phyloP scores from a whole-genome alignment of 257 asterid genomes.

The Euphrasia confusa region DNA sequence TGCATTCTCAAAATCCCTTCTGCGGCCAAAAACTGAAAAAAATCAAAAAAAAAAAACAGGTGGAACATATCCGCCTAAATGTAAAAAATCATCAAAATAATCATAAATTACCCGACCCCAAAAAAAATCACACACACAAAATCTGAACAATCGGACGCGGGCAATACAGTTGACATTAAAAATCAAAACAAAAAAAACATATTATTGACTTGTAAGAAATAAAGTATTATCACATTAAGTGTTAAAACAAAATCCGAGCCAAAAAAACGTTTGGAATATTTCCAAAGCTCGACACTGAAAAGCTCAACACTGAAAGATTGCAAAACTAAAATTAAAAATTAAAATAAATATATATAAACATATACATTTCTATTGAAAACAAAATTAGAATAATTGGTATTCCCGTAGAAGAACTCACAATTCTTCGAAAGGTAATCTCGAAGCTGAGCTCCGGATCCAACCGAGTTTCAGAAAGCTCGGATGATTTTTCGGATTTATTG shows the following conservation, averaged over 20 bases:
- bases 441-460: constrained; percentile 79
- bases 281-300: neutral
- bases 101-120: too few relatives aligned
- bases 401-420: constrained; percentile 49
- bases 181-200: too few relatives aligned
- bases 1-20: too few relatives aligned
- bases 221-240: neutral
- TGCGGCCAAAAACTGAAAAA: too few relatives aligned
- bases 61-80: too few relatives aligned
- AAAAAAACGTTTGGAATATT: neutral
- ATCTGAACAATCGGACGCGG: too few relatives aligned
- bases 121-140: too few relatives aligned
- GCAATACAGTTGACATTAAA: too few relatives aligned
- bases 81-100: too few relatives aligned
- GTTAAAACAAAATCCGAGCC: neutral
- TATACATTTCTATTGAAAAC: neutral
- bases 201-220: too few relatives aligned
- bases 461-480: constrained; percentile 37
- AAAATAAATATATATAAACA: neutral
- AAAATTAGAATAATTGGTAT: neutral
- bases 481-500: constrained; percentile 29
- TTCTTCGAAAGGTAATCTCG: constrained; percentile 67
- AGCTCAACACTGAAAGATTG: neutral
- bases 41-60: too few relatives aligned
- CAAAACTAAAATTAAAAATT: neutral